Evolutionary conservation across 768 basidiomycete species (phyloP), one percentile per base, ranked within the genome.

Genomic region (Mrakia frigida): DNA sequence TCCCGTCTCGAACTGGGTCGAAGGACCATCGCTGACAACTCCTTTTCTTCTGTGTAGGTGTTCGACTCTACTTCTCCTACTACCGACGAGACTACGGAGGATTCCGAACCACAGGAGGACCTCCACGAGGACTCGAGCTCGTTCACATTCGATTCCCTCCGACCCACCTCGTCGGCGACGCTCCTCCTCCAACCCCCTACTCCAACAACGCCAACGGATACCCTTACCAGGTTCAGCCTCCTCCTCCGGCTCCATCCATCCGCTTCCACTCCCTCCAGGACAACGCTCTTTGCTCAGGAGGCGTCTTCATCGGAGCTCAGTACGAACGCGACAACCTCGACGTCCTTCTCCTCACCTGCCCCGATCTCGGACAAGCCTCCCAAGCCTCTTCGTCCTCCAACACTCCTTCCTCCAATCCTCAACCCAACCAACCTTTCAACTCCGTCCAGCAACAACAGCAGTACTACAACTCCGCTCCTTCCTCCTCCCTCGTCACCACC

Each of bases 101-200:
- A 78, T 80, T 56, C 84, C 73, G 77, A 23, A 74, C 78, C 71
- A 68, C 76, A 69, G 60, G 18, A 46, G 77, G 80, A 78, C 79
- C 80, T 31, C 77, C 80, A 3, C 88, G 35, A 83, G 67, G 87
- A 52, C 85, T 93, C 52, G 88, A 90, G 79, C 87, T 95, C 46
- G 81, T 88, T 52, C 93, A 95, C 81, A 89, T 96, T 59, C 89
- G 93, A 77, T 85, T 93, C 35, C 91, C 92, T 53, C 92, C 91
- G 1, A 83, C 87, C 59, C 91, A 90, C 65, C 81, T 76, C 69
- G 35, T 79, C 82, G 85, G 93, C 41, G 87, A 90, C 56, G 79
- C 84, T 86, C 50, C 86, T 86, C 79, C 87, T 37, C 60, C 77
- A 60, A 74, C 73, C 70, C 80, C 70, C 80, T 81, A 56, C 46